These are phyloP conservation scores for Pseudogymnoascus sp. DNA, from an alignment of 2,329 filamentous ascomycete genomes.

Conservation along the genomic window DNA sequence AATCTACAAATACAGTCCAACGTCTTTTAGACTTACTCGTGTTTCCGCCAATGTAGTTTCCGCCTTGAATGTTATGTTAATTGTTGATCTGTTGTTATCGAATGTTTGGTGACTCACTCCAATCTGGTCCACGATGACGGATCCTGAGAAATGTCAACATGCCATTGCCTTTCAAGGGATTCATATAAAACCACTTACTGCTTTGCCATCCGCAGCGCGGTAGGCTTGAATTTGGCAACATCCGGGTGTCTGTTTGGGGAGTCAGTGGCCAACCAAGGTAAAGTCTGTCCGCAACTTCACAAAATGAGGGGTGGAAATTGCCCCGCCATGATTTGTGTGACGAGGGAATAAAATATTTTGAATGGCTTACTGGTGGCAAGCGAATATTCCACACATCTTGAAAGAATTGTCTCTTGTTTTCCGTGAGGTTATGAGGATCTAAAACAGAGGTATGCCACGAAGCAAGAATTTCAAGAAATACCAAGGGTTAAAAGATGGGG, in stretches of 20 bases:
- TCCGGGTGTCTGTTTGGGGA: constrained; percentile 67
- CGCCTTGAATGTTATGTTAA: constrained; percentile 48
- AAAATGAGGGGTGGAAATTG: constrained; percentile 26
- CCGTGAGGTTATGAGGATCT: background rate
- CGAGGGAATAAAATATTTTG: constrained; percentile 12
- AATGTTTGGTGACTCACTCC: constrained; percentile 62
- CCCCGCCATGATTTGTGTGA: constrained; percentile 30
- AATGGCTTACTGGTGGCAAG: constrained; percentile 72
- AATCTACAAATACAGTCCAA: background rate
- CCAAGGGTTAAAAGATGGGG: constrained; percentile 5
- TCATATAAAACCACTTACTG: constrained; percentile 54
- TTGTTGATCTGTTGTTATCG: constrained; percentile 19
- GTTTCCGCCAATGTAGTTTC: constrained; percentile 81
- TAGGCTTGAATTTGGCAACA: constrained; percentile 94
- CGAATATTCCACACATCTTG: constrained; percentile 95
- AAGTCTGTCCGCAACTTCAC: constrained; percentile 9
- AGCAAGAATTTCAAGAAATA: constrained; percentile 7
- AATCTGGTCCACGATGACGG: constrained; percentile 95
- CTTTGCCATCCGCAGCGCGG: constrained; percentile 87
- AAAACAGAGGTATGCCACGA: background rate
- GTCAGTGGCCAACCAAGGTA: background rate
- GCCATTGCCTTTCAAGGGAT: background rate
- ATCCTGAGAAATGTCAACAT: constrained; percentile 48
- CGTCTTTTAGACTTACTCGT: constrained; percentile 59
- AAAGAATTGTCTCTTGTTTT: constrained; percentile 21